Base-by-base conservation (phyloP, 106 monocot species). In the Allium fistulosum region DNA sequence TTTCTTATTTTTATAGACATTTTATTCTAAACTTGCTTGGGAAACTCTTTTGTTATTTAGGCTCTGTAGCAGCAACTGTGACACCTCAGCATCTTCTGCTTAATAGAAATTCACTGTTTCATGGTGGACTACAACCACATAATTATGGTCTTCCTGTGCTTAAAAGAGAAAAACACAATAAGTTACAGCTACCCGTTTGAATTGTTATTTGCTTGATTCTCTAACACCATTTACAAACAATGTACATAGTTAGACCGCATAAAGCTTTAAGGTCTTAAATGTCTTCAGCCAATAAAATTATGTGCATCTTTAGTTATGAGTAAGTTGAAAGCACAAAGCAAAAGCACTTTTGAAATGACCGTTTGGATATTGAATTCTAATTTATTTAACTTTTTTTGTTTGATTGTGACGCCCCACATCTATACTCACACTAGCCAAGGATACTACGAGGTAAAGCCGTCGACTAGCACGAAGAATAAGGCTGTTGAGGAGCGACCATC, bases 81-180 rank as follows among this genome's bases (percentile, higher is more conserved):
- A 97, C 96, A 62, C 96, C 96, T 58, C 92, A 97, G 47, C 96
- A 97, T 80, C 78, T 97, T 80, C 81, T 92, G 57, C 79, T 97
- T 11, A 97, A 97, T 49, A 88, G 96, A 69, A 97, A 97, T 69
- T 77, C 96, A 57, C 78, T 97, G 72, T 97, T 97, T 79, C 83
- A 87, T 75, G 96, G 96, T 61, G 96, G 96, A 76, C 58, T 97
- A 65, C 91, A 82, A 65, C 96, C 92, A 50, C 96, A 97, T 76
- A 86, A 89, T 70, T 97, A 92, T 60, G 92, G 96, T 71, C 88
- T 97, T 61, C 96, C 96, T 13, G 86, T 97, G 57, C 65, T 97
- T 61, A 97, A 97, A 81, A 81, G 88, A 84, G 96, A 97, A 71
- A 82, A 55, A 16, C 96, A 97, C 55, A 92, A 92, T 97, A 92